Evolutionary conservation across 2,329 filamentous ascomycete species (phyloP), one percentile per base, ranked within the genome.

Genomic region (Sphaerulina musiva): DNA sequence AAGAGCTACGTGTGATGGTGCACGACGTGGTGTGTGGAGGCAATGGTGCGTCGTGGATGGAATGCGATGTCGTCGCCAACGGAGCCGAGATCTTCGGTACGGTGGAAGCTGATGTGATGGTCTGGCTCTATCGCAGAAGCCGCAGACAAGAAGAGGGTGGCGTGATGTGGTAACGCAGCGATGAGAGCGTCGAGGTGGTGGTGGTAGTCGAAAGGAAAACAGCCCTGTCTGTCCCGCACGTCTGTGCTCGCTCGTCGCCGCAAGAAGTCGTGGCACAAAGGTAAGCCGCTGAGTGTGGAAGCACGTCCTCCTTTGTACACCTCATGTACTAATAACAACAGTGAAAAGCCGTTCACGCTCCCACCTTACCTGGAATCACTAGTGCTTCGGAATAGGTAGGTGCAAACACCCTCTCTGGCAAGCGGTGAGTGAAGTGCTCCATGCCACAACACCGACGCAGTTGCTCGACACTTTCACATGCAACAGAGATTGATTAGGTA

Each of bases 1-100:
- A 29, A 29, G 68, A 38, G 68, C 59, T 62, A 55, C 51, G 48
- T 7, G 54, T 34, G 41, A 32, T 49, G 23, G 26, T 20, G 34
- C 49, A 51, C 58, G 49, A 54, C 53, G 59, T 61, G 59, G 59
- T 44, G 58, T 54, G 53, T 49, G 45, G 14, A 38, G 23, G 46
- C 20, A 32, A 31, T 42, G 39, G 26, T 12, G 11, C 5, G 43
- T 42, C 42, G 42, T 29, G 14, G 40, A 42, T 41, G 46, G 32
- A 17, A 44, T 41, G 49, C 39, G 46, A 31, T 45, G 31, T 49
- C 32, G 41, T 48, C 48, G 14, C 29, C 40, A 14, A 10, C 49
- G 41, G 44, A 44, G 42, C n/a, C 43, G 53, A 44, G 40, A n/a
- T 44, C 48, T 40, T 41, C 48, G 41, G 36, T 32, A 14, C 44